A percentile compares a stretch with the other conserved stretches of the same genome.
Evolutionary conservation across 371 early-diverging fungal genomes (phyloP).

Genomic region (Apophysomyces ossiformis): DNA sequence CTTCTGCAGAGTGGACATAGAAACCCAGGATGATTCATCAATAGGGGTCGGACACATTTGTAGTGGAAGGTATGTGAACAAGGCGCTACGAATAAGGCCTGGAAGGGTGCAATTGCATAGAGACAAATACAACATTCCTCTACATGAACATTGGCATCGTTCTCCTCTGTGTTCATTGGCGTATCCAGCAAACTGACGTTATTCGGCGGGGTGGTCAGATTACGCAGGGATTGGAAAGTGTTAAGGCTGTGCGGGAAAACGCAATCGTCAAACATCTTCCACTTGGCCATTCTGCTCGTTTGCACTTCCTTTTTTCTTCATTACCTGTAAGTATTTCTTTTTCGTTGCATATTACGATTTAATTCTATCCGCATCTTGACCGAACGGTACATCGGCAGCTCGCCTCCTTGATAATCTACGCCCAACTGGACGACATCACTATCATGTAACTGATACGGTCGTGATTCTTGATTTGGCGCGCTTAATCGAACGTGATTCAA

Average conservation of each 20-base stretch:
- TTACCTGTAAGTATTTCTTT: slow-evolving; percentile 32
- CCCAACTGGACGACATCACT: slow-evolving; percentile 86
- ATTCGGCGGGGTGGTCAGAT: slow-evolving; percentile 41
- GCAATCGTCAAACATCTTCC: slow-evolving; percentile 7
- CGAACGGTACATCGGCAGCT: slow-evolving; percentile 28
- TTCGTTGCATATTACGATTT: slow-evolving; percentile 24
- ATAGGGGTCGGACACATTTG: slow-evolving; percentile 82
- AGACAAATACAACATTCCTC: slow-evolving; percentile 94
- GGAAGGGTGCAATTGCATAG: slow-evolving; percentile 82
- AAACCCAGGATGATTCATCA: slow-evolving; percentile 68
- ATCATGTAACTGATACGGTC: slow-evolving; percentile 73
- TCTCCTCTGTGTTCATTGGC: slow-evolving; percentile 18
- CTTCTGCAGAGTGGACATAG: slow-evolving; percentile 92
- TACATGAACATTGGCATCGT: slow-evolving; percentile 15
- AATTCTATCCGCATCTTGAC: slow-evolving; percentile 35
- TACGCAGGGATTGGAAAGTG: slow-evolving; percentile 41
- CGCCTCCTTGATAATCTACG: slow-evolving; percentile 84
- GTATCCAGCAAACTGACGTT: slow-evolving; percentile 36
- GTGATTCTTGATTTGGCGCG: slow-evolving; percentile 75
- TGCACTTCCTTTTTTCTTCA: not conserved
- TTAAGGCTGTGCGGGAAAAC: slow-evolving; percentile 29
- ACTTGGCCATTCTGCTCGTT: not conserved
- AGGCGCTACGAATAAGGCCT: slow-evolving; percentile 91
- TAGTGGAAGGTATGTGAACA: slow-evolving; percentile 94
- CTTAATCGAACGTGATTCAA: slow-evolving; percentile 81